Evolutionary conservation across 345 rosid genomes (phyloP).

Genomic region (Carallia brachiata): DNA sequence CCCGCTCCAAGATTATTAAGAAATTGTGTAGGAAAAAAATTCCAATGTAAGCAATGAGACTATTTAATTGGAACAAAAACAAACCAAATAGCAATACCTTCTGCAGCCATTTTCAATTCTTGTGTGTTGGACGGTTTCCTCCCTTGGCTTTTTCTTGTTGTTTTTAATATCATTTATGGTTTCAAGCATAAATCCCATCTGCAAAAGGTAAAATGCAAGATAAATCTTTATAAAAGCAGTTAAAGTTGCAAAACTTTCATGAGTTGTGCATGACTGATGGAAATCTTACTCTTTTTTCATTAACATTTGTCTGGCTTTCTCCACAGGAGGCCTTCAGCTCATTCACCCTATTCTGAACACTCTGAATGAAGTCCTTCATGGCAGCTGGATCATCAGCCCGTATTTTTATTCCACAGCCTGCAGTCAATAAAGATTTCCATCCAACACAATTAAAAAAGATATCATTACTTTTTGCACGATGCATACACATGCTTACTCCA

Average conservation of each 20-base stretch:
- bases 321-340: constrained; percentile 59
- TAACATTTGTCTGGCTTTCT: constrained; percentile 41
- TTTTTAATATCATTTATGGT: constrained; percentile 87
- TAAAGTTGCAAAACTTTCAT: constrained; percentile 1
- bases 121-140: constrained; percentile 62
- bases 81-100: constrained; percentile 46
- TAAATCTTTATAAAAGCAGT: constrained; percentile 5
- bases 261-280: neutral
- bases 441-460: neutral
- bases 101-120: constrained; percentile 90
- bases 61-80: neutral
- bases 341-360: constrained; percentile 70
- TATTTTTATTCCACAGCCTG: constrained; percentile 95
- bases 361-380: constrained; percentile 76
- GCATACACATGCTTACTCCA: neutral
- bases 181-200: constrained; percentile 99
- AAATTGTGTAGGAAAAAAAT: neutral
- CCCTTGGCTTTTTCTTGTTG: constrained; percentile 73
- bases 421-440: constrained; percentile 1
- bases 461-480: neutral
- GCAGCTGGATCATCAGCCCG: constrained; percentile 84
- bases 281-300: constrained; percentile 54
- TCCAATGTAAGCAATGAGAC: neutral
- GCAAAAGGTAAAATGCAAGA: constrained; percentile 21
- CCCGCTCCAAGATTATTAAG: neutral